Evolutionary conservation across 257 asterid genomes (phyloP).

Genomic region (Fraxinus americana): DNA sequence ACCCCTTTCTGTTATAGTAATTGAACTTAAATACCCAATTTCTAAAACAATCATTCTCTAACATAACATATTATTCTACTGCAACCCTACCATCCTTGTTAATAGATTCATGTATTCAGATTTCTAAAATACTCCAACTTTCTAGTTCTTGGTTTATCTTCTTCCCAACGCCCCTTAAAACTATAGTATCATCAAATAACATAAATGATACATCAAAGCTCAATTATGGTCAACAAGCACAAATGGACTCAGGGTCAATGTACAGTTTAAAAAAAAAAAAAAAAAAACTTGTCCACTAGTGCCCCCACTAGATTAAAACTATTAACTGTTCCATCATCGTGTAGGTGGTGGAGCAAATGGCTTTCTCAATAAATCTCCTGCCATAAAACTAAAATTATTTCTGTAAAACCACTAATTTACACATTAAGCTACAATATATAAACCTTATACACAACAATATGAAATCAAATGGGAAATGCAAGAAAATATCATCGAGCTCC

Average conservation of each 20-base stretch:
- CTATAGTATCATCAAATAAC: neutral
- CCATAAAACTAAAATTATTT: neutral
- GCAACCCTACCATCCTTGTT: neutral
- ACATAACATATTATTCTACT: neutral
- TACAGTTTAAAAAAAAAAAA: neutral
- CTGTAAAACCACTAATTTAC: neutral
- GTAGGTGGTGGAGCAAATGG: neutral
- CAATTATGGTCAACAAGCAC: neutral
- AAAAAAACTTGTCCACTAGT: neutral
- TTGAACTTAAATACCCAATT: neutral
- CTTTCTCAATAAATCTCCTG: neutral
- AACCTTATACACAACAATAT: neutral
- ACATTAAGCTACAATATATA: slow-evolving; percentile 13
- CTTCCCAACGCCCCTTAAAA: neutral
- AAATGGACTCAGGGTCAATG: neutral
- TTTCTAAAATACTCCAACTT: neutral
- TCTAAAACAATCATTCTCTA: too few species aligned
- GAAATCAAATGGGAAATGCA: slow-evolving; percentile 55
- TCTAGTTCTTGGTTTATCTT: neutral
- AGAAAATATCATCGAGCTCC: slow-evolving; percentile 75
- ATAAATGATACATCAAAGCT: neutral
- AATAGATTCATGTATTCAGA: neutral
- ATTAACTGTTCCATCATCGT: neutral
- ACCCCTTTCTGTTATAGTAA: neutral
- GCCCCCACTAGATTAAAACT: neutral